Evolutionary conservation across 768 basidiomycete genomes (phyloP), one percentile per base, ranked within the genome.

Genomic region (Podaxis sp.): DNA sequence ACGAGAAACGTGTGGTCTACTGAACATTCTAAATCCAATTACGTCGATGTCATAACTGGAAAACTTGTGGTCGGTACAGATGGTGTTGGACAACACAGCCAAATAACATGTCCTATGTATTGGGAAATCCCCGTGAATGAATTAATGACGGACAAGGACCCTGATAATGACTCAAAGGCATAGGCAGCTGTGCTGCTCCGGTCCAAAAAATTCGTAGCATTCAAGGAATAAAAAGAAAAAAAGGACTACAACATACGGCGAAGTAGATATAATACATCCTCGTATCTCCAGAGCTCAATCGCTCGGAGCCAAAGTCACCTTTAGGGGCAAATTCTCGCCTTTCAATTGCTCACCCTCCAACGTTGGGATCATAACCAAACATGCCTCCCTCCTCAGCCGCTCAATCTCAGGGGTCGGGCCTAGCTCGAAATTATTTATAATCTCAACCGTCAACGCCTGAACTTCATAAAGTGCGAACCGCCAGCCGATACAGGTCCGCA

Each of bases 391-490:
- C 40, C 80, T 75, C 24, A 84, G 68, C 15, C 75, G 69, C 3
- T 72, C 68, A 19, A 80, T 68, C 22, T 79, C 77, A 17, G 76
- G 75, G 1, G 78, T 80, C 3, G 70, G 77, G 63, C 77, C 68
- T 37, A 88, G 77, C 66, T 86, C 80, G 63, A 88, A 88, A 70
- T 85, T 83, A 54, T 80, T 79, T 64, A 88, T 71, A 40, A 85
- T 78, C 68, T 87, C 86, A 5, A 84, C 78, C 4, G 87, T 76
- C 65, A 89, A 79, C 0, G 81, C 72, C 66, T 86, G 82, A 38
- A 87, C 72, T 70, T 89, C 87, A 61, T 80, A 77, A 1, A 87
- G 61, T 3, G 82, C 82, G 63, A 83, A 83, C 61, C 79, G 70
- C 80, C 80, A 83, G 22, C 81, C 82, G 41, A 83, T 79, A 68